Evolutionary conservation across 2,329 filamentous ascomycete species (phyloP), one percentile per base, ranked within the genome.

Genomic region (Botrytis cinerea): DNA sequence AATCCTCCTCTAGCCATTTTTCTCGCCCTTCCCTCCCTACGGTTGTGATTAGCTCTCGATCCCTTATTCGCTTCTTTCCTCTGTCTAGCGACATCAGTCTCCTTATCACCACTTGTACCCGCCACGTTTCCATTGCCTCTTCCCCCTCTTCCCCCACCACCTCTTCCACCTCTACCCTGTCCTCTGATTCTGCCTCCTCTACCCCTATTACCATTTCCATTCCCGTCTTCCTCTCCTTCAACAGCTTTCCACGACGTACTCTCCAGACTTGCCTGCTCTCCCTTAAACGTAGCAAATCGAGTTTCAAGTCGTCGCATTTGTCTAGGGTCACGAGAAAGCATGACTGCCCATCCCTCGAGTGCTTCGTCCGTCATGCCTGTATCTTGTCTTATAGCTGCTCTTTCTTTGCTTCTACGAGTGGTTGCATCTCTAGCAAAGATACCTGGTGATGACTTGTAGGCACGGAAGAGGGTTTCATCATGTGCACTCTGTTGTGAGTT

Each of bases 291-390:
- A 18, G 87, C 86, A 78, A 91, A 92, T 79, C 90, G 91, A 69
- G 87, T 87, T 82, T 97, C 93, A 61, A 98, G 83, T 73, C 88
- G 86, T 73, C 89, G 88, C 81, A 91, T 84, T 74, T 91, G 87
- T 78, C 89, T 88, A 1, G 92, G 87, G 78, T 95, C 92, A 46
- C 95, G 88, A 20, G 85, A 84, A 12, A 98, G 83, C 93, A 98
- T 97, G 67, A 97, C 84, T 0, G 89, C 93, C 95, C 95, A 99
- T 8, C 96, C 96, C 82, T 98, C 96, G 48, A 99, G 92, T 4
- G 92, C 91, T 82, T 98, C 95, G 78, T 98, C 95, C 0, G 94
- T 94, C 93, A 98, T 93, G 6, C 91, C 91, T 0, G 93, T 97
- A 74, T 94, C 90, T 35, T 87, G 87, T 77, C 91, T 92, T 67